Base-by-base conservation (phyloP, 2,329 filamentous ascomycete genomes). In the Lachnellula arida region DNA sequence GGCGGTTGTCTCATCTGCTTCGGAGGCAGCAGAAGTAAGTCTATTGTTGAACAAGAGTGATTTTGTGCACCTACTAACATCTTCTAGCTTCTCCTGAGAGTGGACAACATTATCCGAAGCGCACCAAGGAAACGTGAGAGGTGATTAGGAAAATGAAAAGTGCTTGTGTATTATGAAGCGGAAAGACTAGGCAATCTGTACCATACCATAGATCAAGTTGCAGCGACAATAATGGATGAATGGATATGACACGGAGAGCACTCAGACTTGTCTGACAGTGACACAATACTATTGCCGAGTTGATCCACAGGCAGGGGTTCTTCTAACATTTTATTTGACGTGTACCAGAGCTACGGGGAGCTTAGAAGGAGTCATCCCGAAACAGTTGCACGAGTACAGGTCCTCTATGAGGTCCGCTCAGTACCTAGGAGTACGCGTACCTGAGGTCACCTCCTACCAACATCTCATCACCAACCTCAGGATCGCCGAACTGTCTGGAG, bases 31-130 rank as follows among this genome's bases (percentile, higher is more conserved):
- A 63, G 94, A 99, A 82, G 91, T 95, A 79, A 78, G 85, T 72
- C 11, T 44, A 17, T 35, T 63, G 63, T 51, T 52, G 23, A 32
- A 32, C 28, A 32, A 32, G 28, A 11, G 51, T 22, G 34, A 17
- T 35, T 32, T 22, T 46, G 46, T 52, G 56, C 60, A 43, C 46
- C 39, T 49, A 49, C 43, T 43, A 53, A 56, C 56, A 44, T 48
- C 53, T 58, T 55, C 52, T 65, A 93, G 89, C 79, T 97, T 63
- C 81, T 99, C 61, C 79, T 99, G 63, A 84, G 94, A 71, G 94
- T 99, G 51, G 94, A 99, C 76, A 94, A 97, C 74, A 99, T 99
- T 73, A 97, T 99, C 72, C 87, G 93, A 60, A 89, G 91, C 51
- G 94, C 94, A 51, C 94, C 94, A 52, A 81, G 94, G 71, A 85